phyloP scores from a whole-genome alignment of 176 grass and related monocot genomes.

The Stipa capillata region DNA sequence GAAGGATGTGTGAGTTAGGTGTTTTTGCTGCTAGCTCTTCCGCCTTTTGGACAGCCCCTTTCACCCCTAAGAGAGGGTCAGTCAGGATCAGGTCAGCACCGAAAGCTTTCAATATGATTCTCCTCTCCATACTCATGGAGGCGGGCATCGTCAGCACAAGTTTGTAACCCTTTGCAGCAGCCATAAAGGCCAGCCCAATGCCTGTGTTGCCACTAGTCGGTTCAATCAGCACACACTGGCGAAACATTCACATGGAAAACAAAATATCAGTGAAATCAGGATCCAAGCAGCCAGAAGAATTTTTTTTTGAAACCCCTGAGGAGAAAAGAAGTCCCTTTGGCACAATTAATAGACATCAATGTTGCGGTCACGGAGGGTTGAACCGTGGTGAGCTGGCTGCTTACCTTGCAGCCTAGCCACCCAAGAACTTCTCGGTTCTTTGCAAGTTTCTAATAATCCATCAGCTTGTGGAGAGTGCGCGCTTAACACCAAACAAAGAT shows the following conservation, averaged over 20 bases:
- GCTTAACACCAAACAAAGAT: neutral
- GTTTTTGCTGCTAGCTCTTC: conserved; percentile 61
- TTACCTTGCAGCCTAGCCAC: too few relatives aligned
- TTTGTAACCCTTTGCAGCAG: conserved; percentile 76
- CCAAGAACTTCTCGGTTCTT: too few relatives aligned
- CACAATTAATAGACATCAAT: too few relatives aligned
- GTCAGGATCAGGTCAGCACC: conserved; percentile 65
- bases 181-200: conserved; percentile 79
- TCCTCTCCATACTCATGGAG: conserved; percentile 71
- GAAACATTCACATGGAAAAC: neutral
- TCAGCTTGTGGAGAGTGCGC: neutral
- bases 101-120: conserved; percentile 72
- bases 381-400: too few relatives aligned
- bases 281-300: neutral
- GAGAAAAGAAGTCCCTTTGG: too few relatives aligned
- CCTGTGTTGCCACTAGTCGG: conserved; percentile 84
- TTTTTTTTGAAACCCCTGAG: too few relatives aligned
- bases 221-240: conserved; percentile 86
- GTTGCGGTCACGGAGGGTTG: too few relatives aligned
- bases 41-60: conserved; percentile 63
- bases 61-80: conserved; percentile 64
- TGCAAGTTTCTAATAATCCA: too few relatives aligned
- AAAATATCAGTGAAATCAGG: neutral
- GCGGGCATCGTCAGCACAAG: conserved; percentile 82
- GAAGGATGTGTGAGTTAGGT: conserved; percentile 63